Percentiles rank a stretch among this genome's conserved stretches.
Evolutionary conservation across 495 filamentous ascomycete species (phyloP).

Genomic region (Endocarpon pusillum): DNA sequence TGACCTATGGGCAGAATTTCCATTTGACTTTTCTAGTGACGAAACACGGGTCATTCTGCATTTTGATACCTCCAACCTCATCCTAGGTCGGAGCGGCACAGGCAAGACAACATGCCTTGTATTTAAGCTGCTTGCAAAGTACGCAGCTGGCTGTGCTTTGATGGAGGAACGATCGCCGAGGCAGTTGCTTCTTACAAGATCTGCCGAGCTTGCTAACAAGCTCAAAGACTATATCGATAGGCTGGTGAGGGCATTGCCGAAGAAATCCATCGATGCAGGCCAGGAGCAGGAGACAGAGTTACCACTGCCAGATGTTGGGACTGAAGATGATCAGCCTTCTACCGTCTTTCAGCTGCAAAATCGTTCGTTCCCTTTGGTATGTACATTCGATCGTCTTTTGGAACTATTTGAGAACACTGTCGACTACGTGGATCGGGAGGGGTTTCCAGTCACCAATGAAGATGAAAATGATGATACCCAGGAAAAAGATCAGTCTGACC

Average conservation of each 20-base stretch:
- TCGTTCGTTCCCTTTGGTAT: conserved; percentile 22
- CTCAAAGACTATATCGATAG: conserved; percentile 15
- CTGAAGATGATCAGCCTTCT: conserved; percentile 1
- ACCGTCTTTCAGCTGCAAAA: conserved; percentile 14
- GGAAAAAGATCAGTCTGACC: no score
- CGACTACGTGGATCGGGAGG: no score
- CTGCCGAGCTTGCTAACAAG: conserved; percentile 18
- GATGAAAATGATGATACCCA: no score
- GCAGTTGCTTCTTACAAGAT: conserved; percentile 26
- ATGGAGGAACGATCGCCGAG: conserved; percentile 1
- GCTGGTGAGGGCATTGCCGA: conserved; percentile 14
- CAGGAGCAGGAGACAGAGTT: neutral
- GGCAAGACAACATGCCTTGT: conserved; percentile 29
- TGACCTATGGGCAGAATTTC: conserved; percentile 16
- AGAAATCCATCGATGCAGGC: conserved; percentile 1
- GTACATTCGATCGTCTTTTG: conserved; percentile 24
- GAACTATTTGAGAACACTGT: conserved; percentile 19
- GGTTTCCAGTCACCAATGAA: no score
- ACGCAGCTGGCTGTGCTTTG: conserved; percentile 6
- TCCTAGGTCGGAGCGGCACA: conserved; percentile 27
- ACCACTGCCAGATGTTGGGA: conserved; percentile 5
- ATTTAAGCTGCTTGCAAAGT: conserved; percentile 21
- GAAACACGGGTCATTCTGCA: conserved; percentile 21
- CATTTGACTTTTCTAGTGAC: conserved; percentile 21
- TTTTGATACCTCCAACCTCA: conserved; percentile 16